Evolutionary conservation across 2,329 filamentous ascomycete genomes (phyloP).

Genomic region (Alternaria sp.): DNA sequence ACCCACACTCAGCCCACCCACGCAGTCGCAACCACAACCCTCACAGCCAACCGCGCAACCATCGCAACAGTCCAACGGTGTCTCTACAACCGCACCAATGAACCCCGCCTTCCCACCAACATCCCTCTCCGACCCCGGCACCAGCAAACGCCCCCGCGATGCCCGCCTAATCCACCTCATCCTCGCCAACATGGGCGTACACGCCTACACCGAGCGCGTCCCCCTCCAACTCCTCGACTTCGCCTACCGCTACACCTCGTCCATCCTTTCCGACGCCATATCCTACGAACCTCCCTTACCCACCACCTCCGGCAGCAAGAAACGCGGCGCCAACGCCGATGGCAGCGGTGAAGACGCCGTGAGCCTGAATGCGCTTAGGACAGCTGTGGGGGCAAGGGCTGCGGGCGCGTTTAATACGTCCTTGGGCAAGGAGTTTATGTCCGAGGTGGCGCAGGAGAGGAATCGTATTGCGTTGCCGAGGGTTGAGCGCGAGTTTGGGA

Average conservation of each 20-base stretch:
- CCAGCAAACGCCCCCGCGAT: slow-evolving; percentile 70
- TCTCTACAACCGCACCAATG: slow-evolving; percentile 5
- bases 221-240: slow-evolving; percentile 84
- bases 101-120: slow-evolving; percentile 40
- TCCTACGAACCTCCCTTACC: slow-evolving; percentile 40
- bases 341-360: slow-evolving; percentile 57
- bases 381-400: slow-evolving; percentile 73
- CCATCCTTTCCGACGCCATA: slow-evolving; percentile 69
- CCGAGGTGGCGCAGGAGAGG: slow-evolving; percentile 65
- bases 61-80: slow-evolving; percentile 29
- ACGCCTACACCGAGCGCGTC: slow-evolving; percentile 80
- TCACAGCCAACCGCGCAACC: no score
- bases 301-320: slow-evolving; percentile 19
- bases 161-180: slow-evolving; percentile 80
- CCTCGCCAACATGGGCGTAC: slow-evolving; percentile 78
- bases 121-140: slow-evolving; percentile 42
- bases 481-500: slow-evolving; percentile 63
- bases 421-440: slow-evolving; percentile 76
- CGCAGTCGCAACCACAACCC: slow-evolving; percentile 15
- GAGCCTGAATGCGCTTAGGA: slow-evolving; percentile 69
- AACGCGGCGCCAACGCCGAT: slow-evolving; percentile 26
- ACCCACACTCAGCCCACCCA: slow-evolving; percentile 41
- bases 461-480: slow-evolving; percentile 53
- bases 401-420: slow-evolving; percentile 69
- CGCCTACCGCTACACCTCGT: slow-evolving; percentile 80